These are phyloP conservation scores for Serendipita sp. DNA, from an alignment of 768 basidiomycete species.

Conservation along the genomic window DNA sequence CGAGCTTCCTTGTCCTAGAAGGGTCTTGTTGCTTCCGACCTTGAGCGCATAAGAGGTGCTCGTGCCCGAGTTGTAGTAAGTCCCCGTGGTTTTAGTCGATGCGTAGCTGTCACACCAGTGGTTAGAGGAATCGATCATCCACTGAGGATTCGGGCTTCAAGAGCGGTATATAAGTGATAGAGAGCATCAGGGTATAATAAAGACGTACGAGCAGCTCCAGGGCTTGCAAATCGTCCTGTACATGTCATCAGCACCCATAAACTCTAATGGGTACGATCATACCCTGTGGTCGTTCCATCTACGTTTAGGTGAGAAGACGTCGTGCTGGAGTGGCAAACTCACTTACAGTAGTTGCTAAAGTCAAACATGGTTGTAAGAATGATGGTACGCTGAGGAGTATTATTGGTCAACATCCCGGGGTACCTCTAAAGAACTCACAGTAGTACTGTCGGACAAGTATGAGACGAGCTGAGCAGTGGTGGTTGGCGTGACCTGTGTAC, in stretches of 20 bases:
- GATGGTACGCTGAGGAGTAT: not conserved
- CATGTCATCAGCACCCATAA: not conserved
- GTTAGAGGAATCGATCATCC: not conserved
- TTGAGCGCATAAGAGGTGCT: not conserved
- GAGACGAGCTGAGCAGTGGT: constrained; percentile 5
- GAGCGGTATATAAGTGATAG: not conserved
- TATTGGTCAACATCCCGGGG: not conserved
- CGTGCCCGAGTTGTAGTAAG: not conserved
- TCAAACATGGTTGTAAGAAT: constrained; percentile 6
- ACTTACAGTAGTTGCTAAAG: constrained; percentile 1
- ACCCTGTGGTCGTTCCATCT: constrained; percentile 2
- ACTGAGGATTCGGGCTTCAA: constrained; percentile 4
- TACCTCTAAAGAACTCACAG: not conserved
- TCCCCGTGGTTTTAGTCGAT: not conserved
- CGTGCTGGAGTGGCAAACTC: too few relatives aligned
- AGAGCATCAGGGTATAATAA: not conserved
- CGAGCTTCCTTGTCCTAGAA: constrained; percentile 3
- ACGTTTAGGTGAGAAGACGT: not conserved
- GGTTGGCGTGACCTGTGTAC: not conserved
- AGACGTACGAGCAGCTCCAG: constrained; percentile 4
- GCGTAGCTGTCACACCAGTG: constrained; percentile 7
- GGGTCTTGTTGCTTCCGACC: constrained; percentile 6
- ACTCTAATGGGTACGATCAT: too few relatives aligned
- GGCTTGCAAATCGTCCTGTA: constrained; percentile 5
- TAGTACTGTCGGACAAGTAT: constrained; percentile 4